Evolutionary conservation across 169 alveolate species (phyloP), one percentile per base, ranked within the genome.

Genomic region (Plasmodium relictum): DNA sequence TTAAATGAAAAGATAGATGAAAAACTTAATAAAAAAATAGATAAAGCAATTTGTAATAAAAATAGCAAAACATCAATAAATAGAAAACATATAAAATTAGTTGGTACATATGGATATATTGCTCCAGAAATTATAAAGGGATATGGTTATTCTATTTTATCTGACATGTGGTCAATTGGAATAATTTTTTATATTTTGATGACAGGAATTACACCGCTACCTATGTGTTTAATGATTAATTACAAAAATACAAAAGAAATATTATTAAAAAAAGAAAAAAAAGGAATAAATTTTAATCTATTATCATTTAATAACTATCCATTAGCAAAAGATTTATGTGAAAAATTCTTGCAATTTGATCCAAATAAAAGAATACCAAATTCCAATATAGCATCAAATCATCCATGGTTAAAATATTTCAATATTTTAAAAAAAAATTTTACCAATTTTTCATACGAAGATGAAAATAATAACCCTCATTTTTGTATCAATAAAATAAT

Each of bases 161-260:
- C 98, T 5, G 98, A 97, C 83, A 83, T 97, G 92, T 97, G 98
- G 98, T 92, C 97, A 48, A 94, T 97, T 1, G 98, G 98, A 69
- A 94, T 97, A 31, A 97, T 97, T 37, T 93, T 97, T 20, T 97
- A 95, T 83, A 97, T 96, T 52, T 88, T 97, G 12, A 96, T 97
- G 97, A 96, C 98, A 45, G 98, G 98, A 0, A 92, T 95, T 12
- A 97, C 98, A 5, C 98, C 98, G 22, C 90, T 96, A n/a, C 95
- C 97, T 31, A 96, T 96, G 96, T 96, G 96, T 59, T 71, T 89
- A 54, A 96, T 96, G 97, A 91, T 94, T 68, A 96, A 95, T 73
- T 97, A 97, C 54, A 88, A 93, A 42, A 91, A 95, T 31, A 95
- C 97, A 18, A 88, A 94, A 44, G 96, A 93, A 8, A 96, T 95